A percentile compares a stretch with the other conserved stretches of the same genome.
phyloP scores from a whole-genome alignment of 2,329 filamentous ascomycete genomes.

The Penicillium griseofulvum region DNA sequence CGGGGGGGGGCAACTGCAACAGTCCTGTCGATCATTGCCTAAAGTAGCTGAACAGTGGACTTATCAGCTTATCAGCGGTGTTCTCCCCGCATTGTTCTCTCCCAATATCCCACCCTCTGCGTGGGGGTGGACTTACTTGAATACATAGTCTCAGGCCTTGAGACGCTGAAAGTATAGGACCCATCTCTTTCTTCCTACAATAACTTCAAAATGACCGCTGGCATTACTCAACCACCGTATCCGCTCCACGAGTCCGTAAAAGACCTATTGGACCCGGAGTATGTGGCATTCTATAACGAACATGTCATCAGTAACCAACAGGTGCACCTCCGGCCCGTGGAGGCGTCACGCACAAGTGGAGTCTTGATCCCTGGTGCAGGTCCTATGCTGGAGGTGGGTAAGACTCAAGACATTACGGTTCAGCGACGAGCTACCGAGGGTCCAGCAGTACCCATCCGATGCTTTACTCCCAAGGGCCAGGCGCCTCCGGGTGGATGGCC shows the following conservation, averaged over 20 bases:
- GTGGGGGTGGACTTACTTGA: slow-evolving; percentile 4
- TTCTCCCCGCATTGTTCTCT: not conserved
- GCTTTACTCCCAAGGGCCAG: slow-evolving; percentile 51
- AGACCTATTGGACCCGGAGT: slow-evolving; percentile 50
- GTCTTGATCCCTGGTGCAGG: slow-evolving; percentile 55
- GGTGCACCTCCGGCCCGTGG: slow-evolving; percentile 55
- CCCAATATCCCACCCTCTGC: not conserved
- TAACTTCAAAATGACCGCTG: slow-evolving; percentile 3
- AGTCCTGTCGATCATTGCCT: not conserved
- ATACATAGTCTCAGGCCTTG: not conserved
- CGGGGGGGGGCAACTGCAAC: not conserved
- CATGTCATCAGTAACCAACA: slow-evolving; percentile 52
- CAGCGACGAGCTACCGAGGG: slow-evolving; percentile 48
- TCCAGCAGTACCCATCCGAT: slow-evolving; percentile 49
- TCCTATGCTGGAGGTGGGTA: slow-evolving; percentile 49
- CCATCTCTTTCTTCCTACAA: not conserved
- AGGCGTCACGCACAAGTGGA: slow-evolving; percentile 51
- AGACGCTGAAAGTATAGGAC: not conserved
- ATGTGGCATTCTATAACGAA: slow-evolving; percentile 54
- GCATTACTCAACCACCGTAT: slow-evolving; percentile 41
- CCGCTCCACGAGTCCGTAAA: slow-evolving; percentile 50
- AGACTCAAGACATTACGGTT: slow-evolving; percentile 47
- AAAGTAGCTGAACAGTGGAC: not conserved
- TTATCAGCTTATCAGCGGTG: slow-evolving; percentile 1
- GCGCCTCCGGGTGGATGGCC: slow-evolving; percentile 53